These are phyloP conservation scores for Corchorus olitorius DNA, from an alignment of 345 rosid species.

Conservation along the genomic window DNA sequence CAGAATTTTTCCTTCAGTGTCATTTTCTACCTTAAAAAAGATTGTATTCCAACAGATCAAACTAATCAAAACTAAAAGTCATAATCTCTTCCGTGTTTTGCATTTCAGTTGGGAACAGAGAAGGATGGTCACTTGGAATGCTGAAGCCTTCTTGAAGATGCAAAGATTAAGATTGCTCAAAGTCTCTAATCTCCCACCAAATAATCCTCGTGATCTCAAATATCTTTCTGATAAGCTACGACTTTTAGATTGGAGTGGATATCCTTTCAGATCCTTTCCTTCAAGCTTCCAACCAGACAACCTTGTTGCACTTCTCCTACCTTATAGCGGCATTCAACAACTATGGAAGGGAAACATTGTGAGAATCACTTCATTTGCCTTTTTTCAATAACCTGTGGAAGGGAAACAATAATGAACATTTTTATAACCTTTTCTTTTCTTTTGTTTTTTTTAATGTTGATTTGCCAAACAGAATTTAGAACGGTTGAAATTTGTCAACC, in stretches of 20 bases:
- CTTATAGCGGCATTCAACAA: conserved; percentile 28
- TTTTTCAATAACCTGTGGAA: neutral
- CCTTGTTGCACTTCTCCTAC: no score
- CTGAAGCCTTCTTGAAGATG: conserved; percentile 27
- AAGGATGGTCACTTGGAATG: conserved; percentile 6
- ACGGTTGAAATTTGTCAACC: conserved; percentile 21
- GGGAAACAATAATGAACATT: no score
- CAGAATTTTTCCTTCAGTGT: no score
- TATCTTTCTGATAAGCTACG: conserved; percentile 32
- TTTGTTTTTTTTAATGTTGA: neutral
- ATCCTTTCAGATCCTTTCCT: conserved; percentile 35
- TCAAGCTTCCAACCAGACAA: conserved; percentile 25
- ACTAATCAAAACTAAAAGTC: neutral
- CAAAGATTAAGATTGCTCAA: conserved; percentile 30
- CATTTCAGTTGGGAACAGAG: neutral
- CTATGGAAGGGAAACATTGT: conserved; percentile 37
- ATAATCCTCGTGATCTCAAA: conserved; percentile 21
- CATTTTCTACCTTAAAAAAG: no score
- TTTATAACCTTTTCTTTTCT: neutral
- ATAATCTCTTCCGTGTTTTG: no score
- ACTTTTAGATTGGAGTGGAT: conserved; percentile 36
- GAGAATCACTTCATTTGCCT: neutral
- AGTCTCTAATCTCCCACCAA: conserved; percentile 21
- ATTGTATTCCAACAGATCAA: no score
- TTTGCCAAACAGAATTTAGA: neutral